Evolutionary conservation across 2,329 filamentous ascomycete species (phyloP).

Genomic region (Fusarium verticillioides): DNA sequence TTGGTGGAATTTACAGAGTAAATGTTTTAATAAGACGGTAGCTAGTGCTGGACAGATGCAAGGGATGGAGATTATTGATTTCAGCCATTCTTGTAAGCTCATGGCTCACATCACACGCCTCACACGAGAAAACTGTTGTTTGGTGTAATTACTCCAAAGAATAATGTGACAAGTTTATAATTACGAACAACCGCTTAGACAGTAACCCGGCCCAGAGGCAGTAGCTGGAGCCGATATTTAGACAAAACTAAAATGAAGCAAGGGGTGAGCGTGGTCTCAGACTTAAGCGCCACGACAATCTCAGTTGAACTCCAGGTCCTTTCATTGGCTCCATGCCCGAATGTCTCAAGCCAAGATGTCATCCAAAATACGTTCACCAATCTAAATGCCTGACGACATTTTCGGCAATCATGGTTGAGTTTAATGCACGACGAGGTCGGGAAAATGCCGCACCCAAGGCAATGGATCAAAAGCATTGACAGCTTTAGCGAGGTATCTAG

Average conservation of each 20-base stretch:
- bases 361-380: not conserved
- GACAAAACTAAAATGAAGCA: not conserved
- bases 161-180: not conserved
- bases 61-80: not conserved
- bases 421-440: not conserved
- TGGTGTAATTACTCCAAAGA: accelerated
- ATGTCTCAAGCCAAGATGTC: not conserved
- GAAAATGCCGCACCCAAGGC: not conserved
- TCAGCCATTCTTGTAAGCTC: too few relatives aligned
- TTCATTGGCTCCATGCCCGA: not conserved
- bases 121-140: not conserved
- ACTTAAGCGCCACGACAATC: not conserved
- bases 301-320: not conserved
- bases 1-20: not conserved
- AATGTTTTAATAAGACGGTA: too few relatives aligned
- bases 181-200: not conserved
- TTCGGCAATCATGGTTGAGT: not conserved
- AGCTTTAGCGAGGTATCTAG: not conserved
- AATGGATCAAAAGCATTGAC: not conserved
- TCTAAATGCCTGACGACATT: not conserved
- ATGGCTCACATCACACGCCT: too few relatives aligned
- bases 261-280: not conserved
- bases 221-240: not conserved
- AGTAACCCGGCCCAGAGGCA: too few relatives aligned
- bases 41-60: not conserved